Conservation (phyloP, 306 rosid species). For the Lithocarpus polystachyus region DNA sequence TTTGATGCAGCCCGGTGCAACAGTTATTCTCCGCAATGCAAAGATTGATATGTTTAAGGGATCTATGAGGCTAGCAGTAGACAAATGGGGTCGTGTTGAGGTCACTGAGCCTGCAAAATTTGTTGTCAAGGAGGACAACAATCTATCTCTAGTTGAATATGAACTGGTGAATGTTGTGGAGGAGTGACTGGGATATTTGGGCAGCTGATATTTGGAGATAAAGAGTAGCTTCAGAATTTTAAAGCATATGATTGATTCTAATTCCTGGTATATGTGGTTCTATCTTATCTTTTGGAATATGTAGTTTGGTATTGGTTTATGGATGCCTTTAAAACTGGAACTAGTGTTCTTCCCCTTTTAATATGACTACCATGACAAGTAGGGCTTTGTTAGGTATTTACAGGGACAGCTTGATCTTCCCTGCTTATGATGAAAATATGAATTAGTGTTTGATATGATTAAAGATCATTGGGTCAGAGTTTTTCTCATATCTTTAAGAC, state of each 20-base stretch:
- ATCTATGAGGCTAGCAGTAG: slow-evolving; percentile 70
- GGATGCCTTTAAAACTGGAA: slow-evolving; percentile 5
- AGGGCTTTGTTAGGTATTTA: slow-evolving; percentile 23
- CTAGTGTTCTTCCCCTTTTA: background rate
- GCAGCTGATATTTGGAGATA: slow-evolving; percentile 8
- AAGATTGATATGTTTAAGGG: slow-evolving; percentile 73
- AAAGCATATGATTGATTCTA: slow-evolving; percentile 16
- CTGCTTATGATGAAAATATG: slow-evolving; percentile 13
- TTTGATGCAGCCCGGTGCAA: slow-evolving; percentile 39
- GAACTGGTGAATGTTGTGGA: slow-evolving; percentile 53
- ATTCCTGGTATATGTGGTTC: slow-evolving; percentile 26
- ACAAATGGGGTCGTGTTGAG: slow-evolving; percentile 69
- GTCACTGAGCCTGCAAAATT: slow-evolving; percentile 51
- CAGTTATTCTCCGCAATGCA: slow-evolving; percentile 61
- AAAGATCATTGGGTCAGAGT: background rate
- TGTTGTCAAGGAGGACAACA: slow-evolving; percentile 57
- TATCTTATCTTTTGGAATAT: slow-evolving; percentile 11
- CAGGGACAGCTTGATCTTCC: slow-evolving; percentile 6
- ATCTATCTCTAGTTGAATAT: slow-evolving; percentile 55
- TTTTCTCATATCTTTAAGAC: background rate
- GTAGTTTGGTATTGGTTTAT: slow-evolving; percentile 17
- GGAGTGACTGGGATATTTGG: slow-evolving; percentile 24
- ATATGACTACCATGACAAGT: slow-evolving; percentile 2
- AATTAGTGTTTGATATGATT: slow-evolving; percentile 14
- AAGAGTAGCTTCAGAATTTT: slow-evolving; percentile 18